These are phyloP conservation scores for Blastomyces emzantsi DNA, from an alignment of 2,329 filamentous ascomycete genomes.

Conservation along the genomic window DNA sequence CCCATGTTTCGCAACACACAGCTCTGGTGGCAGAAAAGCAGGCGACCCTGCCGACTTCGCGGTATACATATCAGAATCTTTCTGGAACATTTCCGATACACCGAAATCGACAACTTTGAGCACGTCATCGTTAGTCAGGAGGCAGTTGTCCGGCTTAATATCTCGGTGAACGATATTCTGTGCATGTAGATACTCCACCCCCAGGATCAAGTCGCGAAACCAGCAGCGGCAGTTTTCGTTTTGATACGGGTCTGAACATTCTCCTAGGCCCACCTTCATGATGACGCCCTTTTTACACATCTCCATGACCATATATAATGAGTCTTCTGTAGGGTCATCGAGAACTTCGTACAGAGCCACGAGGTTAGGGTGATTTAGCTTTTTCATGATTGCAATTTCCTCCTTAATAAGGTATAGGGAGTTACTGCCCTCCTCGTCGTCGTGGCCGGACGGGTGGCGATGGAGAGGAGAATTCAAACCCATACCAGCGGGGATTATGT, in stretches of 20 bases:
- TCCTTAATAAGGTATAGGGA: conserved; percentile 82
- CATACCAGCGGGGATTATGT: conserved; percentile 42
- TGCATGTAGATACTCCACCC: conserved; percentile 90
- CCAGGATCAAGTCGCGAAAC: conserved; percentile 91
- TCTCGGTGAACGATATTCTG: conserved; percentile 94
- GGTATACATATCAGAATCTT: conserved; percentile 76
- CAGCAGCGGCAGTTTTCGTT: conserved; percentile 76
- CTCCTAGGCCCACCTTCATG: conserved; percentile 89
- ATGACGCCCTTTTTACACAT: conserved; percentile 98
- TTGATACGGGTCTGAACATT: conserved; percentile 70
- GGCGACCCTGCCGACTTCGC: conserved; percentile 91
- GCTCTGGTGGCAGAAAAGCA: conserved; percentile 85
- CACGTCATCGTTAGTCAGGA: conserved; percentile 83
- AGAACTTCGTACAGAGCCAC: conserved; percentile 88
- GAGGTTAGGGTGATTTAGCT: conserved; percentile 89
- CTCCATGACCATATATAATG: conserved; percentile 95
- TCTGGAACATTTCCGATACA: conserved; percentile 98
- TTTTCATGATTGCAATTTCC: conserved; percentile 99
- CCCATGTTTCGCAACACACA: conserved; percentile 78
- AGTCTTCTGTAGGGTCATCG: conserved; percentile 92
- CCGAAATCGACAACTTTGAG: conserved; percentile 97
- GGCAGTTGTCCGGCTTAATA: conserved; percentile 94
- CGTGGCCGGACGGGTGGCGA: conserved; percentile 46
- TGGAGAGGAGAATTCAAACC: conserved; percentile 57
- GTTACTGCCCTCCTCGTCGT: conserved; percentile 51